Evolutionary conservation across 1,284 basidiomycete genomes (phyloP).

Genomic region (Laetiporus sulphureus): DNA sequence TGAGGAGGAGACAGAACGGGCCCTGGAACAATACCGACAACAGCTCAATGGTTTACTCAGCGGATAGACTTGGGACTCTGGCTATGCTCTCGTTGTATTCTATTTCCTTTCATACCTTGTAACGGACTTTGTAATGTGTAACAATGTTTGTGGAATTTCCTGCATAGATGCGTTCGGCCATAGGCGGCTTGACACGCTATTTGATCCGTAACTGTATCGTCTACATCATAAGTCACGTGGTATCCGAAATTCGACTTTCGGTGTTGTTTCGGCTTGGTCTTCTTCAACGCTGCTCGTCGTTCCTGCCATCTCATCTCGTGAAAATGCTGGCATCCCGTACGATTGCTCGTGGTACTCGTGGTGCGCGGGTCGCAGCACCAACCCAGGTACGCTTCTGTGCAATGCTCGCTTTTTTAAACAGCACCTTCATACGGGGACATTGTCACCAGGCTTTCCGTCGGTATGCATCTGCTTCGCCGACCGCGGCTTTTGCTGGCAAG

Average conservation of each 20-base stretch:
- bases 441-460: slow-evolving; percentile 43
- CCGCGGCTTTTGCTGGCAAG: slow-evolving; percentile 82
- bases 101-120: too few relatives aligned
- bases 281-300: slow-evolving; percentile 13
- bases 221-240: slow-evolving; percentile 25
- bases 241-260: slow-evolving; percentile 16
- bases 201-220: too few relatives aligned
- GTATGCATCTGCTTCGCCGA: slow-evolving; percentile 70
- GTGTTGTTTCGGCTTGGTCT: slow-evolving; percentile 17
- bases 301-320: slow-evolving; percentile 21
- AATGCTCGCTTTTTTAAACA: too few relatives aligned
- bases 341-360: slow-evolving; percentile 42
- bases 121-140: too few relatives aligned
- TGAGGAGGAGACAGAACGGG: slow-evolving; percentile 78
- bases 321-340: slow-evolving; percentile 56
- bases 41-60: slow-evolving; percentile 83
- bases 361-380: slow-evolving; percentile 45
- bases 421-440: too few relatives aligned
- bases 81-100: not conserved
- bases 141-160: too few relatives aligned
- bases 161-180: too few relatives aligned
- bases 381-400: slow-evolving; percentile 41
- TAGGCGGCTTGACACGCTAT: too few relatives aligned
- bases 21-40: slow-evolving; percentile 83
- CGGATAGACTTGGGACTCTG: slow-evolving; percentile 22